Base-by-base conservation (phyloP, 441 rosid genomes). In the Populus tomentosa region DNA sequence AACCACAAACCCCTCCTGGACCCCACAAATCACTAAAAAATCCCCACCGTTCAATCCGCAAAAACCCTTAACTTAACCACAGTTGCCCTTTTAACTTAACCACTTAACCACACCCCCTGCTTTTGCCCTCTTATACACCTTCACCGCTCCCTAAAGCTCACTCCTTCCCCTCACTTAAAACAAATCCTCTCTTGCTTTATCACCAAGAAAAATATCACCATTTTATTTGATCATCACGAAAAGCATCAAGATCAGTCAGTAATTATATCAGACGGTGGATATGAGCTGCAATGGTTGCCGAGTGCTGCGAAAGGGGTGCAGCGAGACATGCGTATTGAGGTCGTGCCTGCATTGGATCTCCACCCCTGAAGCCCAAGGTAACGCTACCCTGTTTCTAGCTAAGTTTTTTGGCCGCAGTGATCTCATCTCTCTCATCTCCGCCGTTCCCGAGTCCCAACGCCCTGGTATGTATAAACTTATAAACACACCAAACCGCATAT, bases 231-330 rank as follows among this genome's bases (percentile, higher is more conserved):
- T 67, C 40, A 20, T 7, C 11, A 3, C 26, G 5, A 26, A 18
- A 7, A 33, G 23, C 50, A 69, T 20, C 33, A 11, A 23, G 38
- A 69, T 5, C 18, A 33, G 2, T 4, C 6, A 30, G 24, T 26
- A n/a, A 14, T 62, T 36, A 63, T 2, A 14, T 73, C 40, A 5
- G 61, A 46, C 69, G 80, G 81, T 71, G 67, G 79, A 36, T 3
- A 90, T 88, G 90, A 90, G 93, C 83, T 90, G 93, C 83, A 90
- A 87, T 76, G 93, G 91, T 0, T 88, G 93, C 88, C 79, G 93
- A 16, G 89, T 90, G 71, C 80, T 90, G 32, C 81, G 93, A 28
- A 90, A 90, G 80, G 91, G 93, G 40, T 90, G 93, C 85, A 80
- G 82, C 69, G 89, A 85, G 42, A 84, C 76, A 74, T 90, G 91